Conservation (phyloP, 441 rosid species). For the Aquilaria agallochum region DNA sequence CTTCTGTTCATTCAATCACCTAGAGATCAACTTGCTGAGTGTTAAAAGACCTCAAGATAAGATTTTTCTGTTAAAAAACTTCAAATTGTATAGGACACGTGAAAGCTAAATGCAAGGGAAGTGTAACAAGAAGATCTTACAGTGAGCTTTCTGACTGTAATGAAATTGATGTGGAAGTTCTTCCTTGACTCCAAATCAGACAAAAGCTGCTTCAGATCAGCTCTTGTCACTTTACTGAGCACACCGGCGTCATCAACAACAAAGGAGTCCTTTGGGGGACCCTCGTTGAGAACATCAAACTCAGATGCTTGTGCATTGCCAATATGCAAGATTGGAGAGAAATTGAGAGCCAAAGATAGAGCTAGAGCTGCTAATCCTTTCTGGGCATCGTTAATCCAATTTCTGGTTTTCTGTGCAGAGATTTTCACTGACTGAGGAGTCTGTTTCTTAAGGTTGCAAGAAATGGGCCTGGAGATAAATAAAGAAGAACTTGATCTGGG, state of each 20-base stretch:
- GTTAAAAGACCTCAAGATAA: too few species aligned
- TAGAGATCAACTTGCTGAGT: too few species aligned
- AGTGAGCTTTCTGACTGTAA: slow-evolving; percentile 91
- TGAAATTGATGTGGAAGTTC: slow-evolving; percentile 62
- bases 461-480: slow-evolving; percentile 31
- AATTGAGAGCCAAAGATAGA: slow-evolving; percentile 69
- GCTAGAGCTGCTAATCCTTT: slow-evolving; percentile 83
- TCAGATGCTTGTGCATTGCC: slow-evolving; percentile 82
- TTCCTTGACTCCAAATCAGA: slow-evolving; percentile 92
- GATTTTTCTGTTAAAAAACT: too few species aligned
- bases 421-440: slow-evolving; percentile 25
- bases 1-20: too few species aligned
- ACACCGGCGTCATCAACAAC: slow-evolving; percentile 93
- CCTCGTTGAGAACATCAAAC: slow-evolving; percentile 77
- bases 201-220: slow-evolving; percentile 72
- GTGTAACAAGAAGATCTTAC: slow-evolving; percentile 38
- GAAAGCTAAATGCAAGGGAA: too few species aligned
- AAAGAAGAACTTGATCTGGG: slow-evolving; percentile 31
- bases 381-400: slow-evolving; percentile 60
- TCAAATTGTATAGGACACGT: too few species aligned
- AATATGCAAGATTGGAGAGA: slow-evolving; percentile 46
- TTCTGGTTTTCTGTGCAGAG: slow-evolving; percentile 27
- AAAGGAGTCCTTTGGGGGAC: slow-evolving; percentile 81
- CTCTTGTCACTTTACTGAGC: slow-evolving; percentile 74
- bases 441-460: slow-evolving; percentile 36